Base-by-base conservation (phyloP, 768 basidiomycete species). In the Mycena capillaripes region DNA sequence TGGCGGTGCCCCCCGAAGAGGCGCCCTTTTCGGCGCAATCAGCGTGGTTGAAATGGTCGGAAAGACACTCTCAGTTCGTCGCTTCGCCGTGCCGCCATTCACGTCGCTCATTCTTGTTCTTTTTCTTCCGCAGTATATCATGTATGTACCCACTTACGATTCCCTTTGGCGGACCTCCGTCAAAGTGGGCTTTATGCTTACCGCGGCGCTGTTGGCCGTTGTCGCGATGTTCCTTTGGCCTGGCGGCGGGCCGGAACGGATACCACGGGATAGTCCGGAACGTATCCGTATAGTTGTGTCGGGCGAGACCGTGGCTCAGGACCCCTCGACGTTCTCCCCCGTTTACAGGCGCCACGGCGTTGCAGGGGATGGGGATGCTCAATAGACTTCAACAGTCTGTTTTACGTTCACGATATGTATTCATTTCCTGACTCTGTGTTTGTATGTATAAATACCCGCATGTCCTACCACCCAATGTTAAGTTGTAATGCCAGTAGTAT, bases 261-360 rank as follows among this genome's bases (percentile, higher is more conserved):
- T 42, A 21, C 30, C 60, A 2, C 70, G 66, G 3, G 59, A 61
- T 21, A 38, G 34, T 34, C 44, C 65, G 23, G 73, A 75, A n/a
- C 73, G 73, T 11, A 75, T 75, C 25, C 73, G 73, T 23, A 75
- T 75, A 12, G 38, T 75, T 25, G 66, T 75, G 10, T 68, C 73
- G 42, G 60, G 68, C 21, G 66, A 48, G n/a, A 30, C 29, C 40
- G 29, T 59, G 32, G 44, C 25, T 19, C 52, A 55, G 30, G 59
- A 72, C 32, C 40, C 60, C n/a, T 32, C 61, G 10, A 38, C 44
- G n/a, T 63, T 72, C 61, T 72, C 71, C 25, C 71, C 71, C 4
- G 56, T 72, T 9, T 68, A 72, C 48, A 50, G 71, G 38, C 71
- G 71, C n/a, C 71, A 72, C 27, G 60, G 65, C 55, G 44, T 17